Percentiles rank a stretch among this genome's conserved stretches.
Evolutionary conservation across 768 basidiomycete species (phyloP).

Genomic region (Galerina sulciceps): DNA sequence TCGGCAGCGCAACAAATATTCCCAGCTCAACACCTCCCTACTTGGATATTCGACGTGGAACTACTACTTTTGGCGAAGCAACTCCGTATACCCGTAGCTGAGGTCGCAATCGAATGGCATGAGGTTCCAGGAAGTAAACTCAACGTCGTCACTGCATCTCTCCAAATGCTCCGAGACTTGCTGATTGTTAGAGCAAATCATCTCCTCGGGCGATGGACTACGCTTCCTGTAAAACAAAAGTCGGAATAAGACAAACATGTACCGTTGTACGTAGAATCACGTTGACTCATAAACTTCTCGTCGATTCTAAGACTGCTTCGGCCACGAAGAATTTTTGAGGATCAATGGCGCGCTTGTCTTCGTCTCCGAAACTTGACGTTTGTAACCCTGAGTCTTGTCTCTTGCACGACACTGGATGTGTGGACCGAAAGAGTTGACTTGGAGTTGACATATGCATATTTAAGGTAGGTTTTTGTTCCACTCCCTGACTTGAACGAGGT

Average conservation of each 20-base stretch:
- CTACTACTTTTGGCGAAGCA: slow-evolving; percentile 84
- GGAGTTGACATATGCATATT: no score
- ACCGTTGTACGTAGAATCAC: background rate
- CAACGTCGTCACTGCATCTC: slow-evolving; percentile 78
- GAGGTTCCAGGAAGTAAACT: slow-evolving; percentile 94
- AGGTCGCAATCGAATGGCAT: slow-evolving; percentile 92
- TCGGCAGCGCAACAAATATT: slow-evolving; percentile 81
- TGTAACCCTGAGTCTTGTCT: no score
- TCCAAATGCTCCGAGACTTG: slow-evolving; percentile 91
- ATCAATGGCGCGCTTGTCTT: background rate
- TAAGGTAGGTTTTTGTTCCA: no score
- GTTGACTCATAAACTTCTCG: background rate
- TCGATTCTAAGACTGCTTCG: background rate
- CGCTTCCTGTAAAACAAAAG: slow-evolving; percentile 28
- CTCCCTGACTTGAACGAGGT: no score
- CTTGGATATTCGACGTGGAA: slow-evolving; percentile 98
- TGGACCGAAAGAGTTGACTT: no score
- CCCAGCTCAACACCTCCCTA: slow-evolving; percentile 82
- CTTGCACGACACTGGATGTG: no score
- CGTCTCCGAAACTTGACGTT: no score
- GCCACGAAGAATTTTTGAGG: background rate
- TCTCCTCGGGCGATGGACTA: slow-evolving; percentile 75
- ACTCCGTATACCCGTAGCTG: slow-evolving; percentile 75
- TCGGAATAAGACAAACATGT: slow-evolving; percentile 22
- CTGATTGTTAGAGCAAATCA: slow-evolving; percentile 85